Evolutionary conservation across 352 stramenopile species (phyloP), one percentile per base, ranked within the genome.

Genomic region (Phytophthora pisi): DNA sequence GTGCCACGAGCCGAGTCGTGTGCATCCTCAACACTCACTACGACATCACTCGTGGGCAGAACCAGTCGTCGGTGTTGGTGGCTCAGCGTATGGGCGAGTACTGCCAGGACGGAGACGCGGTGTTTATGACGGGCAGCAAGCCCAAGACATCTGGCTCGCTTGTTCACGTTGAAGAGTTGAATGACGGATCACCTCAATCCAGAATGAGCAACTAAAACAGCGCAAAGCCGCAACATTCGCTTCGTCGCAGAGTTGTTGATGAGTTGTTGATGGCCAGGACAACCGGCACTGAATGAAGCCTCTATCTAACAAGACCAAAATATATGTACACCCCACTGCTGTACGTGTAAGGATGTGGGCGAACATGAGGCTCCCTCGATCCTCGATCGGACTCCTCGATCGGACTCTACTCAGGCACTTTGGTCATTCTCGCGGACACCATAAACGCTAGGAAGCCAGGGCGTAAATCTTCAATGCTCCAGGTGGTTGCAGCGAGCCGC

Each of bases 21-120:
- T 90, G 79, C 66, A 84, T 89, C 51, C 74, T 91, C 30, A 90
- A 91, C 72, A 91, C 81, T 7, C 83, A 89, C 66, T 91, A 75
- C 67, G 79, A 91, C 59, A 87, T 89, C 61, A 75, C 55, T 26
- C 69, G 65, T 15, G 79, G 83, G 9, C 81, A 91, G 34, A 58
- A 75, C 30, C 49, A 89, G 52, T 89, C 77, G 23, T 84, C 81
- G 0, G 28, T 79, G 53, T 59, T 90, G 10, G 78, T 91, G 2
- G 70, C 81, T 1, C 49, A 78, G 9, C 75, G 80, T 8, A 56
- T 89, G 43, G 64, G 63, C 4, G 16, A 71, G 28, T 77, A 66
- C 40, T 91, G 84, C 40, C 26, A 85, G 45, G 30, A 59, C 0
- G 72, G 53, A 8, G 82, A 92, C 67, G 66, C 70, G 3, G 79